Conservation (phyloP, 495 filamentous ascomycete species). For the Penicillium chermesinum region DNA sequence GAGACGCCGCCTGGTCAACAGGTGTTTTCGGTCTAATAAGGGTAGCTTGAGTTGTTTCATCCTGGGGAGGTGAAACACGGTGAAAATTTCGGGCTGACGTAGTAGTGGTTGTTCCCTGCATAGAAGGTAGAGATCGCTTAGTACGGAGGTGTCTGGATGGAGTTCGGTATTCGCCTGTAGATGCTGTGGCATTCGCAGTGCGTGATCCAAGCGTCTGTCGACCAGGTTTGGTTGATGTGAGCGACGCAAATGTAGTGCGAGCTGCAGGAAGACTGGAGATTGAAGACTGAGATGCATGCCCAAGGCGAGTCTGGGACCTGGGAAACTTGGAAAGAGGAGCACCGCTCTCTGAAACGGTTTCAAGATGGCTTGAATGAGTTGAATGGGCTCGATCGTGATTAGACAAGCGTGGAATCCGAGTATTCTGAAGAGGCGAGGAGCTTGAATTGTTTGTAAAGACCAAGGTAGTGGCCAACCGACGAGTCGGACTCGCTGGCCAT, state of each 20-base stretch:
- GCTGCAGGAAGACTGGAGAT: conserved; percentile 58
- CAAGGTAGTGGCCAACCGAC: conserved; percentile 71
- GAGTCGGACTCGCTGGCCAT: conserved; percentile 62
- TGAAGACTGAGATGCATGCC: conserved; percentile 64
- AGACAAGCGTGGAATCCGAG: conserved; percentile 60
- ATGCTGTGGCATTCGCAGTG: conserved; percentile 45
- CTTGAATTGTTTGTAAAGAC: conserved; percentile 80
- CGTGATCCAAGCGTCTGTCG: conserved; percentile 56
- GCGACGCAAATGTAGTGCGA: conserved; percentile 45
- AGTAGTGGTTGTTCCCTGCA: conserved; percentile 49
- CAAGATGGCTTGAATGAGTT: conserved; percentile 66
- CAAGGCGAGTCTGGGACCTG: conserved; percentile 59
- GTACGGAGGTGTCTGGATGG: conserved; percentile 70
- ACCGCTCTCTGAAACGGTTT: conserved; percentile 89
- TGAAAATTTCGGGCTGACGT: conserved; percentile 30
- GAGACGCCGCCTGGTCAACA: conserved; percentile 52
- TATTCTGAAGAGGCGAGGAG: conserved; percentile 37
- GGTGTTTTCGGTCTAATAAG: conserved; percentile 65
- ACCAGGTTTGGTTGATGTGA: conserved; percentile 49
- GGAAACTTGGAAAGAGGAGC: conserved; percentile 57
- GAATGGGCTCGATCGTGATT: conserved; percentile 62
- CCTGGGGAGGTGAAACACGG: conserved; percentile 36
- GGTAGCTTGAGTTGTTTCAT: conserved; percentile 38
- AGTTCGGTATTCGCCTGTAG: conserved; percentile 52
- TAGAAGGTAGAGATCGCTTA: conserved; percentile 83